Percentiles rank a stretch among this genome's conserved stretches.
These are phyloP conservation scores for Acacia crassicarpa DNA, from an alignment of 306 rosid species.

Conservation along the genomic window DNA sequence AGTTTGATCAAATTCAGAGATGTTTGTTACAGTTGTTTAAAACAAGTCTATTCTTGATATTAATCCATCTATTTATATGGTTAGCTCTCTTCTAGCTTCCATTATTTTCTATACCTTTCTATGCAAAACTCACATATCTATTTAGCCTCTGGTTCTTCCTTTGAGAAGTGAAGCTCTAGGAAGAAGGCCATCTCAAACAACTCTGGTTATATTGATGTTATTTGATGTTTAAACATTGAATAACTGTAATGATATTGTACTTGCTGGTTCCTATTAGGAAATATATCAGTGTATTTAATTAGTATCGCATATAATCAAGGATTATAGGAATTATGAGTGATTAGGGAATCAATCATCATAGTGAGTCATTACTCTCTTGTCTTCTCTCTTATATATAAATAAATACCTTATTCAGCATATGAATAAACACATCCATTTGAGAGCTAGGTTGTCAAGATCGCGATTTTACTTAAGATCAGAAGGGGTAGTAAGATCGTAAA, in stretches of 20 bases:
- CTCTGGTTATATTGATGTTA: neutral
- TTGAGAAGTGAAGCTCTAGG: neutral
- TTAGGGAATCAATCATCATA: no score
- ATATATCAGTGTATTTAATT: no score
- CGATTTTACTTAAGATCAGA: no score
- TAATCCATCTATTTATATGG: conserved; percentile 26
- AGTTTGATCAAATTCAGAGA: conserved; percentile 32
- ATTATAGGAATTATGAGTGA: no score
- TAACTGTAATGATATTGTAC: neutral
- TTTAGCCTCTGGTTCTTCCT: neutral
- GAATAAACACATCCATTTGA: no score
- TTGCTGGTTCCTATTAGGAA: neutral
- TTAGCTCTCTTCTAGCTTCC: conserved; percentile 9
- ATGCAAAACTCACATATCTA: neutral
- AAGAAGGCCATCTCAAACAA: neutral
- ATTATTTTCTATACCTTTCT: neutral
- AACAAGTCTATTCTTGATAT: conserved; percentile 17
- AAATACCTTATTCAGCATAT: no score
- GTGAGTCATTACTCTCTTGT: no score
- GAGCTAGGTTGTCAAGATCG: no score
- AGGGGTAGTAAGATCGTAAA: no score
- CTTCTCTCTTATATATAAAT: no score
- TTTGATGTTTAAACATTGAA: neutral
- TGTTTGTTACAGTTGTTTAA: conserved; percentile 18
- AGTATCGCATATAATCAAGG: no score